phyloP scores from a whole-genome alignment of 2,329 filamentous ascomycete species.

The Diaporthe ampelina region DNA sequence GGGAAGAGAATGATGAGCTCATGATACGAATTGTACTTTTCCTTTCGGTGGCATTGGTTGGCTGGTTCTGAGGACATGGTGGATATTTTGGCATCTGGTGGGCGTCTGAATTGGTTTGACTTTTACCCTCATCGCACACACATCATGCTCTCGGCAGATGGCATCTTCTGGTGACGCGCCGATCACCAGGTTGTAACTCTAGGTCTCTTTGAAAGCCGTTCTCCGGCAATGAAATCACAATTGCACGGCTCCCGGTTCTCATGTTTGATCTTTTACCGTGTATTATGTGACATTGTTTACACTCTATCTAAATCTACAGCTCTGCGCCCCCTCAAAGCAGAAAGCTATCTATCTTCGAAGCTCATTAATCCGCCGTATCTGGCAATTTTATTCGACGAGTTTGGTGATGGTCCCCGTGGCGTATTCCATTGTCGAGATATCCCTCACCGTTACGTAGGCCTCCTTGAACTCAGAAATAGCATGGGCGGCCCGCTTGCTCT shows the following conservation, averaged over 20 bases:
- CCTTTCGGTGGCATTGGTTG: conserved; percentile 26
- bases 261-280: background rate
- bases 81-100: conserved; percentile 36
- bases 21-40: conserved; percentile 30
- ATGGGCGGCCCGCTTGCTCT: conserved; percentile 46
- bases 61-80: conserved; percentile 31
- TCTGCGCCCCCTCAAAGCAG: background rate
- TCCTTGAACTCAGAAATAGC: conserved; percentile 46
- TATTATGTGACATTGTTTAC: background rate
- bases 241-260: conserved; percentile 3
- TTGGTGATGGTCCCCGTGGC: conserved; percentile 40
- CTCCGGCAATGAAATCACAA: conserved; percentile 16
- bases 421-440: conserved; percentile 37
- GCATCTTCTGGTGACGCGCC: conserved; percentile 35
- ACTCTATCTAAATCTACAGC: background rate
- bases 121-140: conserved; percentile 41
- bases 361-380: background rate
- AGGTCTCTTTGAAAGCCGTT: conserved; percentile 26
- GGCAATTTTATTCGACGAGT: background rate
- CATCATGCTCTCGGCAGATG: conserved; percentile 37
- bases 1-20: conserved; percentile 26
- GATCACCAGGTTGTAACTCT: conserved; percentile 38
- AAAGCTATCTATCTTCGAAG: background rate
- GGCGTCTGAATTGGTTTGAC: conserved; percentile 38
- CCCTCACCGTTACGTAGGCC: conserved; percentile 32